Evolutionary conservation across 2,329 filamentous ascomycete species (phyloP), one percentile per base, ranked within the genome.

Genomic region (Tolypocladium endophyticum): DNA sequence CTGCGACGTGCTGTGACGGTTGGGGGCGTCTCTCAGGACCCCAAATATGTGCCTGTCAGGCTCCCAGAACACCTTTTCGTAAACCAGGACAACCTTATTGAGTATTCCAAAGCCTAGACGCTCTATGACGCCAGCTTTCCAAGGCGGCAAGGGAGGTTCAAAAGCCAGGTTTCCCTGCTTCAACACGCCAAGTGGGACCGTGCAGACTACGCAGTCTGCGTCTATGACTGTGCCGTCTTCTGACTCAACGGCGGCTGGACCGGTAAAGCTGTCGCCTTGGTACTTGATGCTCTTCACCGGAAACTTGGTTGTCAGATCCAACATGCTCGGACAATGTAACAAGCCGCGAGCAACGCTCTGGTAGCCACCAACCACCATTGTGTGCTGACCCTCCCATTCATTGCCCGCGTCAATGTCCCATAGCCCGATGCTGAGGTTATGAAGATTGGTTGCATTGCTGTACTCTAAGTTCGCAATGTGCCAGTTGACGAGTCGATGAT

Each of bases 331-430:
- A 55, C 87, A 85, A 56, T 88, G 85, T 74, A 89, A 87, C 9
- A 99, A 76, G 3, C 92, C 94, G 65, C 90, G 86, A n/a, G 93
- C 90, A 53, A 99, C 85, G 68, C 92, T 91, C 66, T 95, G 92
- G 69, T 97, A 99, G 1, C 94, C 94, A 47, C 95, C 94, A 33
- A 95, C 82, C 4, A 99, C 86, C 82, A 97, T 93, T 1, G 90
- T 91, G 71, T 99, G 95, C 62, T 89, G 87, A 8, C 94, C 94
- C 72, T 97, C 92, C 77, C 96, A 99, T 70, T 99, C 94, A 67
- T 99, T 97, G 0, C 94, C 94, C 56, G 92, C 92, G 70, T 99
- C 95, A 68, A 99, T 92, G 72, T 99, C 95, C 90, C 95, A 97
- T 0, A 92, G 87, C 9, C 87, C 86, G 18, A 99, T 83, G 72